A percentile compares a stretch with the other conserved stretches of the same genome.
phyloP scores from a whole-genome alignment of 1,284 basidiomycete species.

The Peniophora sp. region DNA sequence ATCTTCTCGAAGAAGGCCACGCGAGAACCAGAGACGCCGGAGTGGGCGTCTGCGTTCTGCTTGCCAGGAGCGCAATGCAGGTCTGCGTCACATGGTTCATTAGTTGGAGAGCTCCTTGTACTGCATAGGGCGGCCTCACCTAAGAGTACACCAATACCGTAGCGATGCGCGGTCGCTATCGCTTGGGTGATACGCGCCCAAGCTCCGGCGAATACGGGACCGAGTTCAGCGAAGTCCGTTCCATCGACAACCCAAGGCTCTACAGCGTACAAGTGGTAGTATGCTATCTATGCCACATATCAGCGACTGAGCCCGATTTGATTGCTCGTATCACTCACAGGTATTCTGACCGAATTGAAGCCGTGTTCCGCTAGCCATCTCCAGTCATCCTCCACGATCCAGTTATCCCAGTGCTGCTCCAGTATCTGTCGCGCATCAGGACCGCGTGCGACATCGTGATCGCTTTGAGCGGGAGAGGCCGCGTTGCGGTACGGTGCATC shows the following conservation, averaged over 20 bases:
- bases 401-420: slow-evolving; percentile 77
- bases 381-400: slow-evolving; percentile 68
- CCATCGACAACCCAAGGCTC: slow-evolving; percentile 57
- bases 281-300: slow-evolving; percentile 53
- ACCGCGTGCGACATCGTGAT: slow-evolving; percentile 69
- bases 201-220: slow-evolving; percentile 59
- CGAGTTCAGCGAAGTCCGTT: slow-evolving; percentile 64
- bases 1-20: slow-evolving; percentile 42
- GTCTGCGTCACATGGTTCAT: slow-evolving; percentile 31
- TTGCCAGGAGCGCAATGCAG: slow-evolving; percentile 74
- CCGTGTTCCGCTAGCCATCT: slow-evolving; percentile 68
- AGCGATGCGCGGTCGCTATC: slow-evolving; percentile 51
- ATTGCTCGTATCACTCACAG: slow-evolving; percentile 38
- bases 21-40: slow-evolving; percentile 46
- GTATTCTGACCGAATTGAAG: slow-evolving; percentile 79
- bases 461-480: slow-evolving; percentile 52
- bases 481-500: slow-evolving; percentile 49
- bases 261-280: slow-evolving; percentile 63
- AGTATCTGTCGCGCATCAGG: slow-evolving; percentile 51
- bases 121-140: too few species aligned
- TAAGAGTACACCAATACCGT: slow-evolving; percentile 75
- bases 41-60: slow-evolving; percentile 61
- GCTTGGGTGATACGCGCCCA: slow-evolving; percentile 67
- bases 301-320: slow-evolving; percentile 8
- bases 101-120: neutral